phyloP scores from a whole-genome alignment of 2,329 filamentous ascomycete species.

The Alternaria brassicae region DNA sequence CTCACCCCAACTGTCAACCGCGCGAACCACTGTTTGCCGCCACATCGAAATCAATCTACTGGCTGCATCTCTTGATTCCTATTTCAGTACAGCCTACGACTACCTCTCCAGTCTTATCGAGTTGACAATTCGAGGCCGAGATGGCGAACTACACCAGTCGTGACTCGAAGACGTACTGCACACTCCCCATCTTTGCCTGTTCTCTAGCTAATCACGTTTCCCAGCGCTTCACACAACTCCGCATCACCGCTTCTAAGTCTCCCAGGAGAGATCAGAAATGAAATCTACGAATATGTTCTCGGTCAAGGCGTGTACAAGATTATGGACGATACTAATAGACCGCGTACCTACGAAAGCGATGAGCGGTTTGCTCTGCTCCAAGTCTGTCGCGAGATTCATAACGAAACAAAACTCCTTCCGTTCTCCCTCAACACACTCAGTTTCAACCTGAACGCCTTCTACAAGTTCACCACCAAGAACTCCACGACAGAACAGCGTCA shows the following conservation, averaged over 20 bases:
- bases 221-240: background rate
- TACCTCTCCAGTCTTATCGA: background rate
- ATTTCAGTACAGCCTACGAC: background rate
- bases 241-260: background rate
- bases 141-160: background rate
- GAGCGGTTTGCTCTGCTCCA: slow-evolving; percentile 3
- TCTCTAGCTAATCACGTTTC: background rate
- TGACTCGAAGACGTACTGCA: background rate
- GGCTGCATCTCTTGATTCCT: too few species aligned
- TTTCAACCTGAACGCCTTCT: background rate
- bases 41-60: background rate
- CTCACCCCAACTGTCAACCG: background rate
- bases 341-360: background rate
- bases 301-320: background rate
- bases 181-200: background rate
- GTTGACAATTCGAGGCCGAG: background rate
- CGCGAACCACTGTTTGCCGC: background rate
- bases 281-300: slow-evolving; percentile 6
- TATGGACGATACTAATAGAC: too few species aligned
- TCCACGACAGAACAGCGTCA: background rate
- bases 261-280: slow-evolving; percentile 6
- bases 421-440: slow-evolving; percentile 11
- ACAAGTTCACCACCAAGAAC: background rate
- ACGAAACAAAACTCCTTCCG: slow-evolving; percentile 2
- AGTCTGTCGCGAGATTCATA: slow-evolving; percentile 19